Conservation (phyloP, 306 rosid species). For the Carpinus viminea region DNA sequence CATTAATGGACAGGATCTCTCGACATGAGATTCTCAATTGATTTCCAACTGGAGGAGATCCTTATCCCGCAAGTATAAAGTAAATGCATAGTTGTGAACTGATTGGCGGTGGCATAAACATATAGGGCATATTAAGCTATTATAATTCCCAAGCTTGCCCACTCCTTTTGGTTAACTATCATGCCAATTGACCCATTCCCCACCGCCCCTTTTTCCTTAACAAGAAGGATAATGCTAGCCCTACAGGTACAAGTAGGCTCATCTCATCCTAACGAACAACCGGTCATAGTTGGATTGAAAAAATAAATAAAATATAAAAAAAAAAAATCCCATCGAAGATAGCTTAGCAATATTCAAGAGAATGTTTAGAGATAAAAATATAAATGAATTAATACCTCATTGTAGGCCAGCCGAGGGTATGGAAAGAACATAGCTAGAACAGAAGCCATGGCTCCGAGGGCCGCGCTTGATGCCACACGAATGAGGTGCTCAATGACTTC, state of each 20-base stretch:
- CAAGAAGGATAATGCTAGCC: too few relatives aligned
- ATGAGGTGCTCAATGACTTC: conserved; percentile 46
- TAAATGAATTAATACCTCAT: conserved; percentile 36
- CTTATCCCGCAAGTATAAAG: neutral
- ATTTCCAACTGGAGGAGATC: too few relatives aligned
- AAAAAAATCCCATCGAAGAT: too few relatives aligned
- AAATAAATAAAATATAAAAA: too few relatives aligned
- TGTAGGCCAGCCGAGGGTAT: conserved; percentile 55
- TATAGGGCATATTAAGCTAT: neutral
- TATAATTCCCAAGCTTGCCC: too few relatives aligned
- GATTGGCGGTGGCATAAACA: neutral
- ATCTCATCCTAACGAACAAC: too few relatives aligned
- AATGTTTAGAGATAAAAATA: neutral
- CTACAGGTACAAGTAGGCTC: too few relatives aligned
- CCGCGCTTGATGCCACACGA: conserved; percentile 55
- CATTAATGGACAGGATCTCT: too few relatives aligned
- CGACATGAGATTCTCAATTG: too few relatives aligned
- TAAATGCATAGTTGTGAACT: neutral
- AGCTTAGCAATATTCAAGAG: neutral
- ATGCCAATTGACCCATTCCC: neutral
- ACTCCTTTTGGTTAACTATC: too few relatives aligned
- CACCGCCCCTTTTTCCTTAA: too few relatives aligned
- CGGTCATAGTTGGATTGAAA: too few relatives aligned
- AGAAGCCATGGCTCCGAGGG: conserved; percentile 77
- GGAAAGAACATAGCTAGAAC: conserved; percentile 62